A percentile compares a stretch with the other conserved stretches of the same genome.
Evolutionary conservation across 352 stramenopile genomes (phyloP).

Genomic region (Phytophthora litchii): DNA sequence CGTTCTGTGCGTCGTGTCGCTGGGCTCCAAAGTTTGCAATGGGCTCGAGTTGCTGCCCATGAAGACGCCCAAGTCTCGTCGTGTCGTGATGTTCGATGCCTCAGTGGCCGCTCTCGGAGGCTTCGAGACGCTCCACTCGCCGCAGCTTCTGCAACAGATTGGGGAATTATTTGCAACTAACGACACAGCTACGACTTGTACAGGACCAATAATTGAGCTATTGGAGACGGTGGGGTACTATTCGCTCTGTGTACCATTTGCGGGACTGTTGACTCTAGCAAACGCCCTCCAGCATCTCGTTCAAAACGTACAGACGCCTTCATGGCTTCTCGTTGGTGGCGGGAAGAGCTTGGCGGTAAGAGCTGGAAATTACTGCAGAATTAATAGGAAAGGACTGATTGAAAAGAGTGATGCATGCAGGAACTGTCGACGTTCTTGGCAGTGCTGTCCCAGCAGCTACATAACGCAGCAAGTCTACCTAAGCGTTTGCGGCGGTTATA

Average conservation of each 20-base stretch:
- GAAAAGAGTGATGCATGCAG: constrained; percentile 26
- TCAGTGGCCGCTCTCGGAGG: constrained; percentile 24
- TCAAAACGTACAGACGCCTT: constrained; percentile 14
- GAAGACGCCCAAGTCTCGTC: constrained; percentile 7
- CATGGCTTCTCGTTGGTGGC: constrained; percentile 29
- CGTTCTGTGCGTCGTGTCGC: constrained; percentile 42
- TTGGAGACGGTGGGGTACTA: constrained; percentile 33
- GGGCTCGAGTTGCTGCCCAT: constrained; percentile 16
- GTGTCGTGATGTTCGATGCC: constrained; percentile 38
- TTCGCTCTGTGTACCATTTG: constrained; percentile 30
- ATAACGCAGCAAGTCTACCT: constrained; percentile 36
- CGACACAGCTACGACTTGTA: not conserved
- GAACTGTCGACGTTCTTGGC: constrained; percentile 49
- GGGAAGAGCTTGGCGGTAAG: constrained; percentile 46
- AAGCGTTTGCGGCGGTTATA: constrained; percentile 35
- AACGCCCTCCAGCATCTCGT: constrained; percentile 21
- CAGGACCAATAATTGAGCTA: not conserved
- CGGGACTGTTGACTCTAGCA: constrained; percentile 21
- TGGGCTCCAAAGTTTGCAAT: constrained; percentile 8
- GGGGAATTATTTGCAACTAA: constrained; percentile 1
- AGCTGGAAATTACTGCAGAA: not conserved
- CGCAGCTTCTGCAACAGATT: constrained; percentile 26
- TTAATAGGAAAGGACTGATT: constrained; percentile 2
- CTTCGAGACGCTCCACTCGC: constrained; percentile 26
- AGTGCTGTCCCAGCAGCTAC: constrained; percentile 38